Conservation (phyloP, 1,284 basidiomycete species). For the Baeospora myosura region DNA sequence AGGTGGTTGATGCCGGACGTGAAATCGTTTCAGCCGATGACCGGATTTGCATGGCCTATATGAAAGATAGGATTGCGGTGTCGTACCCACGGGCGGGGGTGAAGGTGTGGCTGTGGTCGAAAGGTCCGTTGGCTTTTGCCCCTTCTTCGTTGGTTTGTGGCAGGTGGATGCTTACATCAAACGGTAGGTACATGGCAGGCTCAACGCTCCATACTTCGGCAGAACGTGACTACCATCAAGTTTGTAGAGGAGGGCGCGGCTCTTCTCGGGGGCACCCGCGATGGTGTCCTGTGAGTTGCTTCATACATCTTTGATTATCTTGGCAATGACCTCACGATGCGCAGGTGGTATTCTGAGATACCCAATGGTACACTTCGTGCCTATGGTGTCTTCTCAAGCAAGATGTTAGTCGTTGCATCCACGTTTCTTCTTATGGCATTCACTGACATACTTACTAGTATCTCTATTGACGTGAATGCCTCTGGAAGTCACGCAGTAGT, state of each 20-base stretch:
- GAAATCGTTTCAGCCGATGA: constrained; percentile 28
- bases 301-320: constrained; percentile 2
- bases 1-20: constrained; percentile 40
- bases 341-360: constrained; percentile 57
- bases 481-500: constrained; percentile 42
- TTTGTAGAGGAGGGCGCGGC: constrained; percentile 56
- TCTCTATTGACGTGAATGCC: constrained; percentile 43
- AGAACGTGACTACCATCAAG: constrained; percentile 52
- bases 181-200: constrained; percentile 46
- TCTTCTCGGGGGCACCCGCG: constrained; percentile 57
- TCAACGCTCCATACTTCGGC: constrained; percentile 51
- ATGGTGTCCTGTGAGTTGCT: constrained; percentile 53
- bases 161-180: not conserved
- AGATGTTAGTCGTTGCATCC: constrained; percentile 42
- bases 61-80: constrained; percentile 50
- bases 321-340: constrained; percentile 22
- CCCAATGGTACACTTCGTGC: constrained; percentile 56
- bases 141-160: not conserved
- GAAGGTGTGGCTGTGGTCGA: constrained; percentile 55
- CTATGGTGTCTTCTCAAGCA: constrained; percentile 45
- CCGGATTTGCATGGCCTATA: constrained; percentile 47
- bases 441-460: constrained; percentile 24
- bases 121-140: constrained; percentile 30
- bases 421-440: constrained; percentile 4
- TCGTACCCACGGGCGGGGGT: constrained; percentile 51